Evolutionary conservation across 768 basidiomycete species (phyloP).

Genomic region (Russula griseocarnosa): DNA sequence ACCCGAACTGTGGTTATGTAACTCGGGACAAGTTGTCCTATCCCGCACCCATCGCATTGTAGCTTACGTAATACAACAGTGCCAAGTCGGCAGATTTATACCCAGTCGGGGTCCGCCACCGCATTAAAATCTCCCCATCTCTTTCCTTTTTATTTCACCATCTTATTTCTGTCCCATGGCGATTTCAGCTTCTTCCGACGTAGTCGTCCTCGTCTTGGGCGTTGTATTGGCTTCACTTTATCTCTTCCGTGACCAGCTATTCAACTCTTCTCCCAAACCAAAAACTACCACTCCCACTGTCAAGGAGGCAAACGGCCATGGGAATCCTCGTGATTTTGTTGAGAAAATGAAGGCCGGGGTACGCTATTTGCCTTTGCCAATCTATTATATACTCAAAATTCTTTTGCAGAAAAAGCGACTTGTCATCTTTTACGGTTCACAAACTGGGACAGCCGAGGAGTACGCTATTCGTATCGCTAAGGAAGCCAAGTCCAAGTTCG

Average conservation of each 20-base stretch:
- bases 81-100: slow-evolving; percentile 14
- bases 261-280: slow-evolving; percentile 55
- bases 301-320: slow-evolving; percentile 53
- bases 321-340: slow-evolving; percentile 91
- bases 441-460: slow-evolving; percentile 98
- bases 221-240: slow-evolving; percentile 72
- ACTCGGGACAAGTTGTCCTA: neutral
- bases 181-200: slow-evolving; percentile 62
- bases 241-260: slow-evolving; percentile 80
- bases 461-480: slow-evolving; percentile 97
- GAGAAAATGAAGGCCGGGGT: slow-evolving; percentile 93
- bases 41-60: neutral
- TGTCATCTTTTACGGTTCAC: slow-evolving; percentile 97
- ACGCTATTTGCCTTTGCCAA: slow-evolving; percentile 36
- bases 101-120: neutral
- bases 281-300: slow-evolving; percentile 46
- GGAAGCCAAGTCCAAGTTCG: slow-evolving; percentile 95
- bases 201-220: slow-evolving; percentile 67
- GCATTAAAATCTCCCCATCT: slow-evolving; percentile 5
- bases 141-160: slow-evolving; percentile 16
- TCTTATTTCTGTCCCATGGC: slow-evolving; percentile 43
- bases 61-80: neutral
- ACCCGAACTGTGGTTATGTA: slow-evolving; percentile 11
- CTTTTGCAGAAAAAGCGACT: slow-evolving; percentile 82
- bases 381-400: slow-evolving; percentile 11